These are phyloP conservation scores for Ogataea haglerorum DNA, from an alignment of 805 yeast species.

Conservation along the genomic window DNA sequence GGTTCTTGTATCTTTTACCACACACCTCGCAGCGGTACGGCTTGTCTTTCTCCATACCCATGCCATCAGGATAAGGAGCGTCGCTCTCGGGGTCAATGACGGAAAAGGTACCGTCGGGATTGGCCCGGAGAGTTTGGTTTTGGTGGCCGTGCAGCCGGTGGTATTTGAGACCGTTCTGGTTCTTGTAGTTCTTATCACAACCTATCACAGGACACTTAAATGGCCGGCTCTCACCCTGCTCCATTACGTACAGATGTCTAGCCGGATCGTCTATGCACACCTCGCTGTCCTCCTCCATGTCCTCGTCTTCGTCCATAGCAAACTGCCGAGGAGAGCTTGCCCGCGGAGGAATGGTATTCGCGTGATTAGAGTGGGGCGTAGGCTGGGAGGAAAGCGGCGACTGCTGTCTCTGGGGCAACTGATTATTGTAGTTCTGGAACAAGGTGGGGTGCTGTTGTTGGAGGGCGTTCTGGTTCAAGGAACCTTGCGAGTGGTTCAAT, in stretches of 20 bases:
- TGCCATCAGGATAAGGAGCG: conserved; percentile 88
- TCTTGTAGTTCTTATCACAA: conserved; percentile 95
- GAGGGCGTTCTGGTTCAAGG: conserved; percentile 8
- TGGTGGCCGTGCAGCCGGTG: conserved; percentile 97
- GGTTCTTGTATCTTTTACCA: conserved; percentile 93
- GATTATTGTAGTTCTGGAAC: conserved; percentile 14
- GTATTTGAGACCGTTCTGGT: conserved; percentile 95
- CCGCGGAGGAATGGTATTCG: conserved; percentile 10
- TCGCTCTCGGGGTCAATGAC: conserved; percentile 89
- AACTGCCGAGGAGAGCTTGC: conserved; percentile 27
- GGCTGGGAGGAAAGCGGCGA: conserved; percentile 21
- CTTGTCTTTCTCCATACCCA: conserved; percentile 94
- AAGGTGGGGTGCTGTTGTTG: conserved; percentile 18
- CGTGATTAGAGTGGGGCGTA: conserved; percentile 7
- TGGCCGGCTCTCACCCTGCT: conserved; percentile 88
- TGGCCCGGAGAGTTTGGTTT: conserved; percentile 85
- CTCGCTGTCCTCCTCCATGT: conserved; percentile 30
- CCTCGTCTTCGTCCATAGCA: conserved; percentile 35
- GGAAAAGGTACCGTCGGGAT: conserved; percentile 89
- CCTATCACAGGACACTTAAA: conserved; percentile 98
- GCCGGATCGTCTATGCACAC: conserved; percentile 96
- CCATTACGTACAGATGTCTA: conserved; percentile 87
- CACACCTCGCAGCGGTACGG: conserved; percentile 98
- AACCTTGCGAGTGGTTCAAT: conserved; percentile 7
- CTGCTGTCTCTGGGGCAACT: conserved; percentile 19